Evolutionary conservation across 352 stramenopile genomes (phyloP), one percentile per base, ranked within the genome.

Genomic region (Phytophthora fragariaefolia): DNA sequence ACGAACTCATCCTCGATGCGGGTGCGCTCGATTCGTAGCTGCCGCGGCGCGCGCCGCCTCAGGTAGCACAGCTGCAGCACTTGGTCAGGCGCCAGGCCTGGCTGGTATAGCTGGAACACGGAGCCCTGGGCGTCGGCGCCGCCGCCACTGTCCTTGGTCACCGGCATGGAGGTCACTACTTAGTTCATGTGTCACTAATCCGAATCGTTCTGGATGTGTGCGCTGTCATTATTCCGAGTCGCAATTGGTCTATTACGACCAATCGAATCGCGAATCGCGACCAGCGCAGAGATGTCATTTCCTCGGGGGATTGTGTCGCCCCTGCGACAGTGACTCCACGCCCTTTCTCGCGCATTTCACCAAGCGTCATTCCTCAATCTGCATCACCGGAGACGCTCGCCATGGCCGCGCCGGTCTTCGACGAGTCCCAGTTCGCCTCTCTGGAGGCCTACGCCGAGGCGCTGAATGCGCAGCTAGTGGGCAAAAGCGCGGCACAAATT

Each of bases 21-120:
- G 1, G 63, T 58, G 22, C 36, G 17, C 23, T 80, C 64, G 10
- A 66, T 23, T 22, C 36, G 61, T 24, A 71, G 18, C 22, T 52
- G 53, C 8, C 67, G 67, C 17, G 75, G 70, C 6, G 71, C 66
- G 34, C 73, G 51, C 27, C 70, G 74, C 17, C 84, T 70, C 10
- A 87, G 73, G 55, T 76, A 92, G 28, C 80, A 79, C 49, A 92
- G 62, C 32, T 87, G 84, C 32, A 92, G 69, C 27, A 80, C 74
- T 42, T 91, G 84, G 15, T 90, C 77, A 0, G 77, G 30, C 7
- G 53, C 43, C 24, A 85, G 47, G 4, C 84, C 84, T 55, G 79
- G 61, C 48, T 92, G 84, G 50, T 92, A 92, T n/a, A 92, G 71
- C 24, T 76, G 72, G 57, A 91, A 91, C 22, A 88, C 63, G 23